Conservation (phyloP, 2,329 filamentous ascomycete genomes). For the Blumeria graminis region DNA sequence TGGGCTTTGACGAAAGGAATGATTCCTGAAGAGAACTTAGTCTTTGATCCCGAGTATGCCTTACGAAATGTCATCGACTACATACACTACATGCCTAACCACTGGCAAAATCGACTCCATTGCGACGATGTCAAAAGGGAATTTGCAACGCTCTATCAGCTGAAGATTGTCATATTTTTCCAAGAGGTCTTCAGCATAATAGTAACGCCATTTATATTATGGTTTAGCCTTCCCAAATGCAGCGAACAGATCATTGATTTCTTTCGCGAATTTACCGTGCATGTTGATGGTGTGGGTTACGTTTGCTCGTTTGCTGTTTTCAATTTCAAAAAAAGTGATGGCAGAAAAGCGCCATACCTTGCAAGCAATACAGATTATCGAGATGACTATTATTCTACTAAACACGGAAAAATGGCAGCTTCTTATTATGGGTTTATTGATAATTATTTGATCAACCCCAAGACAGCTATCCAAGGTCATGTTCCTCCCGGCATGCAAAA, state of each 20-base stretch:
- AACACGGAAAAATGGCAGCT: conserved; percentile 95
- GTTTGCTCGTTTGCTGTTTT: conserved; percentile 96
- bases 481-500: conserved; percentile 29
- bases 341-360: conserved; percentile 21
- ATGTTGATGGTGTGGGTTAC: conserved; percentile 86
- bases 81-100: conserved; percentile 71
- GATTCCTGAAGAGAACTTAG: conserved; percentile 66
- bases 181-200: conserved; percentile 86
- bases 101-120: conserved; percentile 78
- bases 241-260: conserved; percentile 92
- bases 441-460: conserved; percentile 60
- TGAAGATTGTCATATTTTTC: conserved; percentile 74
- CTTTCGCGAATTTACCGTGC: conserved; percentile 90
- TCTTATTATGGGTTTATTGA: conserved; percentile 91
- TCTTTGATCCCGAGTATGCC: conserved; percentile 81
- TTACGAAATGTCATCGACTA: conserved; percentile 75
- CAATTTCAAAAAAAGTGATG: conserved; percentile 69
- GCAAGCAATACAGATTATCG: conserved; percentile 30
- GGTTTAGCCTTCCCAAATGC: conserved; percentile 65
- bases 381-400: conserved; percentile 82
- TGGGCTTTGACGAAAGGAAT: conserved; percentile 67
- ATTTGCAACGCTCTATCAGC: conserved; percentile 74
- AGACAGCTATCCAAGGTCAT: conserved; percentile 37
- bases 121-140: conserved; percentile 82
- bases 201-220: conserved; percentile 70